These are phyloP conservation scores for Chlorella sorokiniana DNA, from an alignment of 139 green algal species.

Conservation along the genomic window DNA sequence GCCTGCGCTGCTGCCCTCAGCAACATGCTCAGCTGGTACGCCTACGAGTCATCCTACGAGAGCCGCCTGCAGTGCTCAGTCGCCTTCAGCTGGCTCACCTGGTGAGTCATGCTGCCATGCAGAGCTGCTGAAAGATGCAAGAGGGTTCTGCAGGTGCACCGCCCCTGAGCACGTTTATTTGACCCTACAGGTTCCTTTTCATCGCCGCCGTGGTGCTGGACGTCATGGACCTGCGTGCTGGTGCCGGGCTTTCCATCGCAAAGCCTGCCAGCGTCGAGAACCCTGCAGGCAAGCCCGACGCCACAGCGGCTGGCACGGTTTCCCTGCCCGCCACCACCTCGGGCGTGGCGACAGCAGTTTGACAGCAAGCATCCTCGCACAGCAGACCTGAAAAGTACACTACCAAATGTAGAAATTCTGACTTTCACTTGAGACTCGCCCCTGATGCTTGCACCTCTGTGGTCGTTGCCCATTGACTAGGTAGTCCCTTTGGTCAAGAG, in stretches of 20 bases:
- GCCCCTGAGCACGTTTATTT: background rate
- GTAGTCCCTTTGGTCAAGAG: too few species aligned
- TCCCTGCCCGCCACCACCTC: too few species aligned
- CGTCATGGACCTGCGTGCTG: background rate
- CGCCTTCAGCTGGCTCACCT: conserved; percentile 23
- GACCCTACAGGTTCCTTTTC: background rate
- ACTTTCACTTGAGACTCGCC: too few species aligned
- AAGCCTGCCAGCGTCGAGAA: background rate
- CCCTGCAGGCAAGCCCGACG: too few species aligned
- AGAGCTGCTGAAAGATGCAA: background rate
- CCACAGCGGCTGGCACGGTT: too few species aligned
- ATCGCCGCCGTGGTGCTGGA: background rate
- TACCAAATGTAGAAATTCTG: too few species aligned
- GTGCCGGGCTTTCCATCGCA: background rate
- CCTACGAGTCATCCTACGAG: background rate
- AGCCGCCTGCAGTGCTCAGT: background rate
- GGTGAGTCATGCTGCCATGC: background rate
- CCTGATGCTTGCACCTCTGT: too few species aligned
- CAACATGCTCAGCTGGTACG: background rate
- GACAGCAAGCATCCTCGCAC: too few species aligned
- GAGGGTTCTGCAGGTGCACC: background rate
- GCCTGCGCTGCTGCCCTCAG: conserved; percentile 3
- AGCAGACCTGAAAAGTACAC: too few species aligned
- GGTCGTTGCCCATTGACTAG: too few species aligned
- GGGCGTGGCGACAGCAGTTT: too few species aligned